Conservation (phyloP, 371 early-diverging fungal genomes). For the Mortierella sp. region DNA sequence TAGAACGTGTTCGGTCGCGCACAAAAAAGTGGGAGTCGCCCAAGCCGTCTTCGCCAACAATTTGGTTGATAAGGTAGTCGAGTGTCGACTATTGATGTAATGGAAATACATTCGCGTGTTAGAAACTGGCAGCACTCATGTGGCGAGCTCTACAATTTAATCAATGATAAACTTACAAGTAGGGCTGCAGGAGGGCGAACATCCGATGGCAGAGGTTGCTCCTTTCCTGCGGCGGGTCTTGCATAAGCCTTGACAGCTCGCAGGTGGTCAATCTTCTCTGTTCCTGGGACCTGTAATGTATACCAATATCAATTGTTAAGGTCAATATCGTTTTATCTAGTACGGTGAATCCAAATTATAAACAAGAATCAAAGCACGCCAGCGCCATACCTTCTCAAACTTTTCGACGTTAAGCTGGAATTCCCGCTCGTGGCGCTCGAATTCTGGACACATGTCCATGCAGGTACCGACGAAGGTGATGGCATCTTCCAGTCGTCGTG, state of each 20-base stretch:
- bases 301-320: neutral
- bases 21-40: slow-evolving; percentile 86
- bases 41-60: slow-evolving; percentile 70
- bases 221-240: slow-evolving; percentile 91
- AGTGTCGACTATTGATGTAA: slow-evolving; percentile 67
- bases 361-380: neutral
- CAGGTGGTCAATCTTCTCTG: slow-evolving; percentile 71
- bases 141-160: neutral
- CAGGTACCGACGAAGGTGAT: slow-evolving; percentile 86
- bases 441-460: slow-evolving; percentile 90
- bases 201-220: slow-evolving; percentile 91
- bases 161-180: slow-evolving; percentile 57
- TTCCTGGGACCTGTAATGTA: slow-evolving; percentile 63
- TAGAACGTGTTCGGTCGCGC: slow-evolving; percentile 90
- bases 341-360: neutral
- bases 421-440: slow-evolving; percentile 91
- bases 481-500: slow-evolving; percentile 73
- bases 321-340: neutral
- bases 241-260: slow-evolving; percentile 88
- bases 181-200: slow-evolving; percentile 87
- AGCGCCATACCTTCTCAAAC: slow-evolving; percentile 75
- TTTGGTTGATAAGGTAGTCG: slow-evolving; percentile 81
- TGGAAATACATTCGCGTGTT: neutral
- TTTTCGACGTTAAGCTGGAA: slow-evolving; percentile 76
- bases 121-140: neutral